Evolutionary conservation across 228 moss, liverwort and hornwort species (phyloP).

Genomic region (Sphagnum magellanicum): DNA sequence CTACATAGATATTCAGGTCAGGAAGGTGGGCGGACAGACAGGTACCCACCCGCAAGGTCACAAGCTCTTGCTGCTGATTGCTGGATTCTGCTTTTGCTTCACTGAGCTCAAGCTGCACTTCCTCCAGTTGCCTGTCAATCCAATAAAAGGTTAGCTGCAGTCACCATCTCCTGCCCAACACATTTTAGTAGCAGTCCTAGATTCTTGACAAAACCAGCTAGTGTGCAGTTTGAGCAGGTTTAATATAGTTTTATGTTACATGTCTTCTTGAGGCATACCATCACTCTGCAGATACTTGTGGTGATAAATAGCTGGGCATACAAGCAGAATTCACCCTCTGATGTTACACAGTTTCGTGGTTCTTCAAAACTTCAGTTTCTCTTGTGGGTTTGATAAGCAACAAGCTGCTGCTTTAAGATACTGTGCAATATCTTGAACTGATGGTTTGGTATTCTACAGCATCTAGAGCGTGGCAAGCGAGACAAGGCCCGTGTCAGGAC

Average conservation of each 20-base stretch:
- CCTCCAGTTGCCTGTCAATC: conserved; percentile 73
- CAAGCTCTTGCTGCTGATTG: conserved; percentile 27
- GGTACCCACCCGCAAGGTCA: conserved; percentile 10
- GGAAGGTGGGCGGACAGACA: not conserved
- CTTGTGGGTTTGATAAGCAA: not conserved
- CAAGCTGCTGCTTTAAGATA: conserved; percentile 2
- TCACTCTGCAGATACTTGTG: not conserved
- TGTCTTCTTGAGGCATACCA: not conserved
- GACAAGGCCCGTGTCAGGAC: conserved; percentile 7
- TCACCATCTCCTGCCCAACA: not conserved
- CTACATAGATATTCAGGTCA: not conserved
- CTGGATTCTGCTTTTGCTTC: conserved; percentile 33
- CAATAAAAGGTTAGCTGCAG: not conserved
- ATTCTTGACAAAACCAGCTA: not conserved
- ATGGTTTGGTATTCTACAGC: conserved; percentile 3
- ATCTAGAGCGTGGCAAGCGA: conserved; percentile 3
- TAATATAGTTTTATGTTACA: not conserved
- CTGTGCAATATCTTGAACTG: conserved; percentile 8
- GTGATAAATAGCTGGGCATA: not conserved
- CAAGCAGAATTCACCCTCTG: too few species aligned
- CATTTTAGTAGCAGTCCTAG: not conserved
- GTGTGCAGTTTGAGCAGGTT: not conserved
- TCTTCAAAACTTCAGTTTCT: conserved; percentile 3
- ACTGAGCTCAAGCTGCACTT: conserved; percentile 49
- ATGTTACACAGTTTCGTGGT: too few species aligned